Base-by-base conservation (phyloP, 2,329 filamentous ascomycete species). In the Ploettnerulaceae sp. region DNA sequence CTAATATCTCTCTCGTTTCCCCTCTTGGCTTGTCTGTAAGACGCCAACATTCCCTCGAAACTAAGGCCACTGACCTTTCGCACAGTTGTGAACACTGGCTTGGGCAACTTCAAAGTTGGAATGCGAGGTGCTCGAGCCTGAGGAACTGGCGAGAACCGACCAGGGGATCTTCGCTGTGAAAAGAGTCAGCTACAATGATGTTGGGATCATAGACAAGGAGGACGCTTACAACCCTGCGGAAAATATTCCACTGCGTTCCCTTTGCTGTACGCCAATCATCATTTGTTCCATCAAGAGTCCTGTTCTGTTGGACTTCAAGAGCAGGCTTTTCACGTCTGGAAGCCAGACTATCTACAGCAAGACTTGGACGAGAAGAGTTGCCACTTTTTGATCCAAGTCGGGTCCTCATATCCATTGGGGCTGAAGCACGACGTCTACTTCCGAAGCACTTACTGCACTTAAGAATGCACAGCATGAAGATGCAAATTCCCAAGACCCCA, bases 91-190 rank as follows among this genome's bases (percentile, higher is more conserved):
- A 58, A 48, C 2, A 47, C 51, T n/a, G 53, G 36, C 32, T 54
- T 52, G 7, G 56, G 56, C n/a, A 57, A 24, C 33, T 32, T 49
- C 15, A 58, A 31, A 9, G 54, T 47, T 20, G 54, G 52, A 20
- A 53, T 50, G 3, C 48, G 51, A 22, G 51, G 49, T 25, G 49
- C 28, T 20, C 35, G 35, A 24, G n/a, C 31, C 14, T 42, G 35
- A 25, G 51, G 47, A 17, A 32, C 14, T 26, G 49, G 45, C 31
- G 34, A 47, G 21, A 32, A 36, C 24, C 28, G 35, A 7, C 31
- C 36, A 35, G 41, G 31, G 9, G 21, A 21, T 40, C 28, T 28
- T 18, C 15, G 34, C 47, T 39, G 22, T 8, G 15, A 7, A 5
- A 37, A 17, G 14, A 43, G 38, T 15, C 8, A 20, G 9, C 7